Base-by-base conservation (phyloP, 352 stramenopile species). In the Phytopythium kandeliae region DNA sequence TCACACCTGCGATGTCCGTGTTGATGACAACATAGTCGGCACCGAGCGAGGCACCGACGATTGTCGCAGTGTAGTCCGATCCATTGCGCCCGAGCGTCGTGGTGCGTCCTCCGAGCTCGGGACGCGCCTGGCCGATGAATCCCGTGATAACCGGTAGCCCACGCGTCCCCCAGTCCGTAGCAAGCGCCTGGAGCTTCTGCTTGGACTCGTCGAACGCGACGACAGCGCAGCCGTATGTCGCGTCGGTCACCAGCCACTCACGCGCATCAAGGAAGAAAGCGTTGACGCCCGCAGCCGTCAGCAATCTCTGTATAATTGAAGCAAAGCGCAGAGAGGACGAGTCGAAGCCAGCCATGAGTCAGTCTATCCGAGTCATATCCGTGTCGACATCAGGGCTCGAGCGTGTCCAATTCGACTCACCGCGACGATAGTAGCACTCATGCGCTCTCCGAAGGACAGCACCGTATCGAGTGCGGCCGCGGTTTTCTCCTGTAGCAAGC, bases 11-110 rank as follows among this genome's bases (percentile, higher is more conserved):
- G 30, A 92, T 90, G 42, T 93, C 80, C 5, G 80, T 93, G 55
- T 93, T 89, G 65, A 93, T 92, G 12, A 93, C 63, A 36, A 93
- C 83, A 52, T 90, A 89, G 63, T 91, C 78, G 9, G 77, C 78
- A 10, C 69, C 55, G 3, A 93, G 57, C 1, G 62, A 69, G n/a
- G 79, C 68, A 9, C 78, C 82, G 3, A 93, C 78, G n/a, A 93
- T 66, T 16, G 82, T 91, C 5, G 82, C 82, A 3, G 79, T 93
- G 59, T 93, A 93, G 59, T 93, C 82, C 34, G 82, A 91, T 35
- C 82, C 82, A 42, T 93, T 93, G 36, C 82, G 71, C 42, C 82
- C 82, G 21, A 93, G 60, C 4, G 82, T 93, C n/a, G 82, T 90
- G 0, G 82, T 93, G 13, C 78, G 74, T 1, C 80, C 82, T 46